Base-by-base conservation (phyloP, 2,329 filamentous ascomycete genomes). In the Biscogniauxia mediterranea region DNA sequence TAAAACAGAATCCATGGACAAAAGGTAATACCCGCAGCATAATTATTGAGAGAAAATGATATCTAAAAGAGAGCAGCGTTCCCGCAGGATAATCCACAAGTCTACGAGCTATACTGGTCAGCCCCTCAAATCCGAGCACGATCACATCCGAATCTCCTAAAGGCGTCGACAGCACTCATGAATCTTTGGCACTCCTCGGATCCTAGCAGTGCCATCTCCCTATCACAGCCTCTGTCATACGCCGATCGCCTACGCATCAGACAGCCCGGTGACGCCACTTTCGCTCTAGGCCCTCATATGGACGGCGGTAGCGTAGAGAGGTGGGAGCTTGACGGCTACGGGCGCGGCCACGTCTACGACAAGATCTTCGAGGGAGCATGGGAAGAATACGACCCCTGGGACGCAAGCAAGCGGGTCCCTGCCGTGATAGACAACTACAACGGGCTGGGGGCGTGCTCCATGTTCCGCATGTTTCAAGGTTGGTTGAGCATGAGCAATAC, bases 391-490 rank as follows among this genome's bases (percentile, higher is more conserved):
- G 91, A 97, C 70, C 86, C 92, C 0, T 97, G 89, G 85, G 92
- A 97, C 69, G 87, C 87, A 0, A 86, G 84, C 64, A 83, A 85
- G 6, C 84, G 93, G 3, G 80, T 94, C 0, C 76, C 78, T 0
- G 91, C 89, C 2, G 83, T 86, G 2, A 88, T 85, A 62, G 89
- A 97, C 74, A 77, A 93, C 38, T 95, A 97, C 73, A 83, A 91
- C 56, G 92, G 93, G 0, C 83, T 92, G 0, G 93, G 93, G 0
- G 88, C 90, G 0, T 96, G 92, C 76, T 89, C 84, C 53, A 92
- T 93, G 80, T 93, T 97, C 76, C 85, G 94, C 49, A 90, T 92
- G 83, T 94, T 91, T 74, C 93, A 97, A 76, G 93, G 92, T 19
- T 97, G 93, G 93, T 76, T 97, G 57, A 85, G 85, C 62, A 89